Conservation (phyloP, 2,329 filamentous ascomycete genomes). For the Colletotrichum sp. region DNA sequence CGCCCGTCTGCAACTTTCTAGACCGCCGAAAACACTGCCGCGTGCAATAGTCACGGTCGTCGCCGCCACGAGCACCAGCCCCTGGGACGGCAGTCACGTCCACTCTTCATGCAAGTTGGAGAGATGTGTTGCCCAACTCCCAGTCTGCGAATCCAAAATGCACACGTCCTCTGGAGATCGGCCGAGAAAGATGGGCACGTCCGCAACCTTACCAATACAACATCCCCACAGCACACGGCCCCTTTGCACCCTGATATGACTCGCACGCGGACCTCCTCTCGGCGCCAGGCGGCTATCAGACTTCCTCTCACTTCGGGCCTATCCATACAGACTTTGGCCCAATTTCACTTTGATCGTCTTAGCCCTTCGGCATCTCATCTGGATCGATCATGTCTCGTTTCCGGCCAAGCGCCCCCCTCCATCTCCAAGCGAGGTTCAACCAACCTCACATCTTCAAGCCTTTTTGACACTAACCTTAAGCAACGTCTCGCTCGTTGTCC, state of each 20-base stretch:
- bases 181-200: slow-evolving; percentile 2
- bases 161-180: neutral
- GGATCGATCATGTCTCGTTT: slow-evolving; percentile 13
- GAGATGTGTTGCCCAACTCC: neutral
- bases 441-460: neutral
- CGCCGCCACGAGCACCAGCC: neutral
- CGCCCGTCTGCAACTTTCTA: neutral
- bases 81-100: neutral
- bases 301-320: neutral
- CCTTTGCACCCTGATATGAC: slow-evolving; percentile 2
- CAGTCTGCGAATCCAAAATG: slow-evolving; percentile 1
- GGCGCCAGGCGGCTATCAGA: neutral
- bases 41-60: neutral
- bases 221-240: neutral
- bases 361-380: slow-evolving; percentile 11
- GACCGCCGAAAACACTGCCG: neutral
- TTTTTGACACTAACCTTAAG: neutral
- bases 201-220: neutral
- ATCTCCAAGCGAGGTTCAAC: slow-evolving; percentile 8
- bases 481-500: neutral
- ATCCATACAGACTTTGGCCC: neutral
- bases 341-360: neutral
- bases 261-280: neutral
- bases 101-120: neutral
- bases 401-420: neutral